A percentile compares a stretch with the other conserved stretches of the same genome.
Conservation (phyloP, 2,329 filamentous ascomycete species). For the Scortechinia acanthostroma region DNA sequence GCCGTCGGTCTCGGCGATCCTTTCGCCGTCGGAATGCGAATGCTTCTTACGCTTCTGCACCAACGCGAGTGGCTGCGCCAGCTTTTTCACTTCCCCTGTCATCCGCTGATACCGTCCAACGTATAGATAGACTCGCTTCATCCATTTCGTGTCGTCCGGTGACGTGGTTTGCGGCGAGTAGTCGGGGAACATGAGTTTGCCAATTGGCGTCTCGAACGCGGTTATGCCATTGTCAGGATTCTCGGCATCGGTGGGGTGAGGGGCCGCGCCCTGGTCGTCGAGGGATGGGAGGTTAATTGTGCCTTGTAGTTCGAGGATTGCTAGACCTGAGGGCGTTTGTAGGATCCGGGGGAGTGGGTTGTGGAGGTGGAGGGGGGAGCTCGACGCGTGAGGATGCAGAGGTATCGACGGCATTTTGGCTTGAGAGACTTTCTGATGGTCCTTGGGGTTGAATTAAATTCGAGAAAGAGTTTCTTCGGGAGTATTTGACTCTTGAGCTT, state of each 20-base stretch:
- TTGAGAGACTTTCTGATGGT: no score
- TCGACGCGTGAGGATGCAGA: background rate
- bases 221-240: background rate
- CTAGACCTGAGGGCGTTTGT: slow-evolving; percentile 81
- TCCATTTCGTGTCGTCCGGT: slow-evolving; percentile 62
- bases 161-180: slow-evolving; percentile 46
- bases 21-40: background rate
- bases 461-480: no score
- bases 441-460: no score
- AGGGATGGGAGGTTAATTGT: slow-evolving; percentile 68
- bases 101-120: slow-evolving; percentile 83
- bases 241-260: slow-evolving; percentile 16
- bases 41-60: slow-evolving; percentile 46
- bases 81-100: slow-evolving; percentile 82
- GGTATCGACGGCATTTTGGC: background rate
- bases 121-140: slow-evolving; percentile 83
- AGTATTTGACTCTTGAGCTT: no score
- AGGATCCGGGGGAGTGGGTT: slow-evolving; percentile 73
- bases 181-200: slow-evolving; percentile 72
- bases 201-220: slow-evolving; percentile 43
- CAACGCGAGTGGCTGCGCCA: slow-evolving; percentile 73
- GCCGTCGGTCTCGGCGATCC: slow-evolving; percentile 5
- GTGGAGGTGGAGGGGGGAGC: background rate
- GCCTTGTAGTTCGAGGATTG: slow-evolving; percentile 86
- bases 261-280: slow-evolving; percentile 17